Conservation (phyloP, 2,329 filamentous ascomycete genomes). For the Neofusicoccum sp. region DNA sequence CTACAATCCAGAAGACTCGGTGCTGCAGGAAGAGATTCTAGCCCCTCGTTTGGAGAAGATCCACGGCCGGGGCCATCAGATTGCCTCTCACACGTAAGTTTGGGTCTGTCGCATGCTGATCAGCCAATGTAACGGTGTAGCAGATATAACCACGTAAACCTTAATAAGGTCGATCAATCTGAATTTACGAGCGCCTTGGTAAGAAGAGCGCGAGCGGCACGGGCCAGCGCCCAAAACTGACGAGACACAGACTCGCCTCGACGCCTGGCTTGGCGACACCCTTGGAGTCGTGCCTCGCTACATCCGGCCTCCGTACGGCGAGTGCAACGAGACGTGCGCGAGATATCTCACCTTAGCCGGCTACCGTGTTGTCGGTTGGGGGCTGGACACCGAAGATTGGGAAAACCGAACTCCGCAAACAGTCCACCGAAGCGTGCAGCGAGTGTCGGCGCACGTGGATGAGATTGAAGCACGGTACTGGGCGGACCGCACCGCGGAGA, state of each 20-base stretch:
- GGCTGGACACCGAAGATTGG: not conserved
- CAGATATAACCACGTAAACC: not conserved
- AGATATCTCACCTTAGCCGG: not conserved
- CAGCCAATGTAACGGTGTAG: not conserved
- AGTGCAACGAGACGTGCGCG: not conserved
- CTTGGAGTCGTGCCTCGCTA: not conserved
- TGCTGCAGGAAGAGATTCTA: not conserved
- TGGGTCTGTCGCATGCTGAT: not conserved
- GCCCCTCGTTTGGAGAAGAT: not conserved
- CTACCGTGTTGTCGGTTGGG: not conserved
- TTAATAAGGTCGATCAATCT: not conserved
- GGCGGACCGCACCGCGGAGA: not conserved
- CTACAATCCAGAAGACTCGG: not conserved
- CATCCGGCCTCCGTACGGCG: not conserved
- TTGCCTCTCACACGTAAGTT: conserved; percentile 6
- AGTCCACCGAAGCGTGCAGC: not conserved
- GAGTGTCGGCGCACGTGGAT: not conserved
- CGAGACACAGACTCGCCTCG: not conserved
- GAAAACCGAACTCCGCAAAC: not conserved
- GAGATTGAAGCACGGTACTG: not conserved
- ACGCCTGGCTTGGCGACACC: not conserved
- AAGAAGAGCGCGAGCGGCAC: not conserved
- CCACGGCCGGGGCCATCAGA: not conserved
- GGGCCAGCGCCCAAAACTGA: not conserved
- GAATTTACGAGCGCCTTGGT: not conserved